Evolutionary conservation across 352 stramenopile species (phyloP).

Genomic region (Phytophthora syringae): DNA sequence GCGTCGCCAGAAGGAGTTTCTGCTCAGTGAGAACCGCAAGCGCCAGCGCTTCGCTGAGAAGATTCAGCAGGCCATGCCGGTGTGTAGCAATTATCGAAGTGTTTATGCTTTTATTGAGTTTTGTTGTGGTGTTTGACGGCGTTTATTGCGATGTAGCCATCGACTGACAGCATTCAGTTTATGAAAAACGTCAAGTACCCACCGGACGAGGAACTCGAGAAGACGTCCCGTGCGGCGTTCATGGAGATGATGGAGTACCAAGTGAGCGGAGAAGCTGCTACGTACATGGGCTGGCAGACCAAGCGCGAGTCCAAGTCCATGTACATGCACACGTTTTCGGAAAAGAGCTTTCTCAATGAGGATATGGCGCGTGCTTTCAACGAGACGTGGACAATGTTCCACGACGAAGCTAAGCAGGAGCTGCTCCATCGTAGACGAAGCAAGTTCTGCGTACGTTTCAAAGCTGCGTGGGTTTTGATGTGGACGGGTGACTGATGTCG

Average conservation of each 20-base stretch:
- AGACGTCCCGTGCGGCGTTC: slow-evolving; percentile 75
- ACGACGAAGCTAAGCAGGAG: slow-evolving; percentile 80
- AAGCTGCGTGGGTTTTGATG: not conserved
- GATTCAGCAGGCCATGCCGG: slow-evolving; percentile 86
- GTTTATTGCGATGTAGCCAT: slow-evolving; percentile 48
- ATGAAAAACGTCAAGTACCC: slow-evolving; percentile 91
- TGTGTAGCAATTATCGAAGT: slow-evolving; percentile 39
- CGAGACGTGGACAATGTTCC: slow-evolving; percentile 78
- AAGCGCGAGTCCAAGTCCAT: slow-evolving; percentile 89
- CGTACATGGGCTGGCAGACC: slow-evolving; percentile 80
- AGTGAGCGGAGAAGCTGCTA: slow-evolving; percentile 67
- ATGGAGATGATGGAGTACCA: slow-evolving; percentile 86
- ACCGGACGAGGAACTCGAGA: slow-evolving; percentile 77
- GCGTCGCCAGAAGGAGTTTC: slow-evolving; percentile 84
- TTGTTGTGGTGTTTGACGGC: slow-evolving; percentile 7
- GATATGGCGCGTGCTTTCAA: slow-evolving; percentile 83
- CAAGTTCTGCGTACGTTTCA: slow-evolving; percentile 82
- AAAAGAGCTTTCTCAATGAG: slow-evolving; percentile 73
- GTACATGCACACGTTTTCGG: slow-evolving; percentile 82
- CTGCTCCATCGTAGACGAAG: slow-evolving; percentile 73
- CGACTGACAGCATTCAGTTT: slow-evolving; percentile 88
- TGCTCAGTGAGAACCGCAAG: slow-evolving; percentile 89
- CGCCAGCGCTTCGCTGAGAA: slow-evolving; percentile 87
- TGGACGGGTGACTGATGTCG: not conserved
- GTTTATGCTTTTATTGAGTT: not conserved